phyloP scores from a whole-genome alignment of 306 rosid species.

The Morella rubra region DNA sequence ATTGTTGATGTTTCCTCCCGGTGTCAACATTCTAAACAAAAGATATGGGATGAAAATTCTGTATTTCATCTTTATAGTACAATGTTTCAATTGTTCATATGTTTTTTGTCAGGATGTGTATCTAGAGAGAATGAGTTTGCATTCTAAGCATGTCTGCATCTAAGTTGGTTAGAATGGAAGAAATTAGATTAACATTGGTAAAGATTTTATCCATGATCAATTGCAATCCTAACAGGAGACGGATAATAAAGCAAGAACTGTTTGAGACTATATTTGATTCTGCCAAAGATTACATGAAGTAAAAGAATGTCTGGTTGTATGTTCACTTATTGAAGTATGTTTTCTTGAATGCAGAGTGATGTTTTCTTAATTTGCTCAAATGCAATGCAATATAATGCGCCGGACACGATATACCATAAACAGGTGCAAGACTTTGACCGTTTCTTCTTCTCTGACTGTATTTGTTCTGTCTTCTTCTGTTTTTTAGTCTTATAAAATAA shows the following conservation, averaged over 20 bases:
- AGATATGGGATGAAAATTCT: neutral
- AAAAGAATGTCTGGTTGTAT: slow-evolving; percentile 14
- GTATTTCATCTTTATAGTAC: neutral
- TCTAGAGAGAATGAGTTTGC: neutral
- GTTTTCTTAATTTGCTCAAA: slow-evolving; percentile 85
- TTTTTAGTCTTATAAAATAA: slow-evolving; percentile 23
- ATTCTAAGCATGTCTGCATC: neutral
- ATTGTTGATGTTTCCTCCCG: neutral
- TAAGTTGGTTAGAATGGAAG: too few species aligned
- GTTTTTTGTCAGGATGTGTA: neutral
- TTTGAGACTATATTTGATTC: slow-evolving; percentile 5
- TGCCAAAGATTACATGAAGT: slow-evolving; percentile 10
- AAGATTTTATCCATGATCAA: too few species aligned
- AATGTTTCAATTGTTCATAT: neutral
- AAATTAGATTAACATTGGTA: too few species aligned
- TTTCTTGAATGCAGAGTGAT: slow-evolving; percentile 72
- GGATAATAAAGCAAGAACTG: too few species aligned
- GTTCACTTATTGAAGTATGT: slow-evolving; percentile 28
- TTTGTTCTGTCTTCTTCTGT: slow-evolving; percentile 18
- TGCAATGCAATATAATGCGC: slow-evolving; percentile 90
- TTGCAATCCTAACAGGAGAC: too few species aligned
- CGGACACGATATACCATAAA: slow-evolving; percentile 90
- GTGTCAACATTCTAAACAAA: neutral
- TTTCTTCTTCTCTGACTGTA: slow-evolving; percentile 1
- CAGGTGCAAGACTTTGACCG: slow-evolving; percentile 55